phyloP scores from a whole-genome alignment of 345 rosid genomes.

The Rhodamnia rubescens region DNA sequence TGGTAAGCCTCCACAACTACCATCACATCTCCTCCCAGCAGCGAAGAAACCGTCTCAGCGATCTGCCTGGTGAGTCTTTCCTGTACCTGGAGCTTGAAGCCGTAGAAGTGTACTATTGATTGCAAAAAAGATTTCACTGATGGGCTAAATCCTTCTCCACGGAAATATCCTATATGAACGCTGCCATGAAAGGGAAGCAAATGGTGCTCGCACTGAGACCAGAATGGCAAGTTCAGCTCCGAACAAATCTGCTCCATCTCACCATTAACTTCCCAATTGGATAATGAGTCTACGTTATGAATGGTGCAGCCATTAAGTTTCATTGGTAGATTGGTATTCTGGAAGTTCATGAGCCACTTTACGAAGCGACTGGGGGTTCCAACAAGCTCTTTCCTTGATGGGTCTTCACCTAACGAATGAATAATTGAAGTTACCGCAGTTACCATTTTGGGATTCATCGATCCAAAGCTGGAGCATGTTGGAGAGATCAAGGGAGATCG shows the following conservation, averaged over 20 bases:
- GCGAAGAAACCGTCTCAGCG: constrained; percentile 62
- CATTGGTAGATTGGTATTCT: constrained; percentile 48
- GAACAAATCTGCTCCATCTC: constrained; percentile 25
- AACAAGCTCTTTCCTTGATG: constrained; percentile 68
- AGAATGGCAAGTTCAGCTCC: constrained; percentile 64
- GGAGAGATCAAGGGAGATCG: constrained; percentile 18
- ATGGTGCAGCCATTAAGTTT: constrained; percentile 38
- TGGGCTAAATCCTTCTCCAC: constrained; percentile 31
- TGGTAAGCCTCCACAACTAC: constrained; percentile 88
- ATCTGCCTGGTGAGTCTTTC: constrained; percentile 90
- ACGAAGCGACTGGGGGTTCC: constrained; percentile 69
- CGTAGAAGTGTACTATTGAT: constrained; percentile 72
- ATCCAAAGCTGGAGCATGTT: constrained; percentile 18
- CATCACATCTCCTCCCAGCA: constrained; percentile 74
- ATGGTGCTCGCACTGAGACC: constrained; percentile 98
- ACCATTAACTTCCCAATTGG: constrained; percentile 22
- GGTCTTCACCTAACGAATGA: constrained; percentile 80
- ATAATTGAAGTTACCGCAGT: constrained; percentile 63
- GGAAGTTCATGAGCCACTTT: constrained; percentile 81
- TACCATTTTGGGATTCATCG: constrained; percentile 43
- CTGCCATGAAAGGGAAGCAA: constrained; percentile 92
- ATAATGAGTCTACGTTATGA: constrained; percentile 10
- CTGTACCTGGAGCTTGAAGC: constrained; percentile 97
- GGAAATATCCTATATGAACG: constrained; percentile 74
- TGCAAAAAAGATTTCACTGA: constrained; percentile 44